phyloP scores from a whole-genome alignment of 2,329 filamentous ascomycete species.

The Diaporthe humulicola region DNA sequence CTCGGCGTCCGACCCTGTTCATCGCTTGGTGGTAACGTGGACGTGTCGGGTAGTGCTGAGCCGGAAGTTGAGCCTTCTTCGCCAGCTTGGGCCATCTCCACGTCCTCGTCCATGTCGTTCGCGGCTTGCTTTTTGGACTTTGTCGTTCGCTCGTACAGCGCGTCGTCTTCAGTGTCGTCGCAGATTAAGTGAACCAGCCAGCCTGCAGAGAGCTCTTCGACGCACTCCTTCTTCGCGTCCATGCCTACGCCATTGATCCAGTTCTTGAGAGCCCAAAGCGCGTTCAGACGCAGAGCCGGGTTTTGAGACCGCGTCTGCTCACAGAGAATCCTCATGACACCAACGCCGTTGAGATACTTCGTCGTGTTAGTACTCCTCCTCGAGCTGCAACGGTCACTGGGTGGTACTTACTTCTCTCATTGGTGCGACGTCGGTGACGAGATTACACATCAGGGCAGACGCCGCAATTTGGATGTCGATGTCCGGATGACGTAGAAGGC shows the following conservation, averaged over 20 bases:
- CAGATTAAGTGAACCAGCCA: constrained; percentile 87
- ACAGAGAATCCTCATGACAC: constrained; percentile 82
- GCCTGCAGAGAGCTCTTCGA: constrained; percentile 81
- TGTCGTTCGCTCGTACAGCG: constrained; percentile 52
- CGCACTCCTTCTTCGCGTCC: constrained; percentile 80
- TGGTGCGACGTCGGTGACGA: constrained; percentile 90
- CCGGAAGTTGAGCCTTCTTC: constrained; percentile 51
- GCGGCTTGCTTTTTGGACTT: constrained; percentile 40
- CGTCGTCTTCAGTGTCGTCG: constrained; percentile 69
- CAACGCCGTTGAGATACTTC: constrained; percentile 79
- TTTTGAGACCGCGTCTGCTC: constrained; percentile 87
- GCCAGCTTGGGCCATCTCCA: constrained; percentile 66
- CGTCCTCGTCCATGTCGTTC: constrained; percentile 66
- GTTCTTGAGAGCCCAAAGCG: constrained; percentile 95
- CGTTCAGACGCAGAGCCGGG: constrained; percentile 84
- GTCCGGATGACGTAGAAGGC: constrained; percentile 80
- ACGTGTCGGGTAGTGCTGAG: constrained; percentile 42
- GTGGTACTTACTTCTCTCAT: constrained; percentile 80
- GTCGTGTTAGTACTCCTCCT: constrained; percentile 40
- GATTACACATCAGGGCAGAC: constrained; percentile 85
- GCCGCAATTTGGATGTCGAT: constrained; percentile 88
- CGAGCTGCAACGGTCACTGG: too few relatives aligned
- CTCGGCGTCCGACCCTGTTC: constrained; percentile 52
- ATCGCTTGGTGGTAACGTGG: constrained; percentile 39
- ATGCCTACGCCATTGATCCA: constrained; percentile 80